A percentile compares a stretch with the other conserved stretches of the same genome.
Conservation (phyloP, 225 moss, liverwort and hornwort species). For the Polytrichum commune region DNA sequence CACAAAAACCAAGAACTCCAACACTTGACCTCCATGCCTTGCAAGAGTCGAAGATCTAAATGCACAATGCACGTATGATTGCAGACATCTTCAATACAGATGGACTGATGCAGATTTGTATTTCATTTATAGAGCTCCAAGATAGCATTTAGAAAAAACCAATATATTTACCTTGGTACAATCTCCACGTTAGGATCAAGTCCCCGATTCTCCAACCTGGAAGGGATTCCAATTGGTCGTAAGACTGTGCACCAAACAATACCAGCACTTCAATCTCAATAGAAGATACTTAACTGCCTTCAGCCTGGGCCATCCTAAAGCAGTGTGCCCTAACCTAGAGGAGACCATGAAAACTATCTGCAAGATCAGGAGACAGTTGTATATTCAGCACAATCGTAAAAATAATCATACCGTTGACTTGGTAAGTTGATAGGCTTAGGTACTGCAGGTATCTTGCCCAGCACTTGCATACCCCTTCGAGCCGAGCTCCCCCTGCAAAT, state of each 20-base stretch:
- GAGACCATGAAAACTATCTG: background rate
- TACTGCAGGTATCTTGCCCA: conserved; percentile 95
- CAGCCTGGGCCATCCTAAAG: background rate
- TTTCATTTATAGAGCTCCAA: too few relatives aligned
- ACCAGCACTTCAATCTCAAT: conserved; percentile 1
- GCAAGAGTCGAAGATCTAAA: too few relatives aligned
- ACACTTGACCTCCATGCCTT: too few relatives aligned
- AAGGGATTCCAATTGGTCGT: conserved; percentile 3
- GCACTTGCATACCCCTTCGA: conserved; percentile 95
- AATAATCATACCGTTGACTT: conserved; percentile 76
- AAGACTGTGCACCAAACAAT: background rate
- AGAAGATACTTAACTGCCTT: background rate
- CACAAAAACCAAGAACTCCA: too few relatives aligned
- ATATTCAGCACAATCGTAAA: background rate
- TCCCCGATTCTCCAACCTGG: conserved; percentile 99
- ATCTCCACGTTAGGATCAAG: conserved; percentile 96
- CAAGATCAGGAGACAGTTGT: background rate
- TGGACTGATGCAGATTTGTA: too few relatives aligned
- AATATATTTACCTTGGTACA: conserved; percentile 70
- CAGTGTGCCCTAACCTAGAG: background rate
- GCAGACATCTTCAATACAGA: too few relatives aligned
- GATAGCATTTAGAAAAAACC: too few relatives aligned
- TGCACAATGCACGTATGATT: too few relatives aligned
- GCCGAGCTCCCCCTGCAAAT: conserved; percentile 75
- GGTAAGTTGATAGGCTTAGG: conserved; percentile 98